Percentiles rank a stretch among this genome's conserved stretches.
These are phyloP conservation scores for Penicillium flavigenum DNA, from an alignment of 495 filamentous ascomycete species.

Conservation along the genomic window DNA sequence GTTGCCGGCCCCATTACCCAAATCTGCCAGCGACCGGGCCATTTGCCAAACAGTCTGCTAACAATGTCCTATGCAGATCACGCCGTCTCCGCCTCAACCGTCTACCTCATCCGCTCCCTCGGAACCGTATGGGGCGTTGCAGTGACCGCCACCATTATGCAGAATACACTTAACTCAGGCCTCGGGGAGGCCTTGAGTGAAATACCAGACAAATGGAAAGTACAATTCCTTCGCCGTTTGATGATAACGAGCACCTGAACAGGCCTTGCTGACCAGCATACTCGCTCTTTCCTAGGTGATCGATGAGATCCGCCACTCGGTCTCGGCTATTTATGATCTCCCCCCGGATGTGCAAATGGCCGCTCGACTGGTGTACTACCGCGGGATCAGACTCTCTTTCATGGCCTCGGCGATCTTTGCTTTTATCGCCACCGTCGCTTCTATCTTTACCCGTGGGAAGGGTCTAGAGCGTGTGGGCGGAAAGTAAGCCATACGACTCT, in stretches of 20 bases:
- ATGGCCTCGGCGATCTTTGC: slow-evolving; percentile 53
- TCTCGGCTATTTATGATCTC: slow-evolving; percentile 52
- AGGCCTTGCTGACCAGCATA: slow-evolving; percentile 19
- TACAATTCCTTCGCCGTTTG: slow-evolving; percentile 43
- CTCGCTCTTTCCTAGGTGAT: slow-evolving; percentile 46
- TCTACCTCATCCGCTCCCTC: slow-evolving; percentile 62
- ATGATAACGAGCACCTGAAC: not conserved
- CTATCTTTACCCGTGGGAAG: slow-evolving; percentile 51
- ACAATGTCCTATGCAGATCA: slow-evolving; percentile 46
- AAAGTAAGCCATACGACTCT: slow-evolving; percentile 4
- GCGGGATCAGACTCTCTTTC: slow-evolving; percentile 56
- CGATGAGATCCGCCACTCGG: slow-evolving; percentile 61
- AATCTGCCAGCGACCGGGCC: not conserved
- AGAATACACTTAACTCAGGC: slow-evolving; percentile 59
- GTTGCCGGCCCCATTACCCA: not conserved
- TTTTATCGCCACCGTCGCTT: slow-evolving; percentile 48
- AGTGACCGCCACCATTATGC: slow-evolving; percentile 60
- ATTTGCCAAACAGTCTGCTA: not conserved
- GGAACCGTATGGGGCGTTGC: slow-evolving; percentile 66
- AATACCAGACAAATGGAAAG: slow-evolving; percentile 66
- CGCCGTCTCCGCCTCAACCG: slow-evolving; percentile 62
- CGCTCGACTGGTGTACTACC: slow-evolving; percentile 59
- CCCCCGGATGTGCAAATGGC: slow-evolving; percentile 60
- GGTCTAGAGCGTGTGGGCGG: slow-evolving; percentile 34
- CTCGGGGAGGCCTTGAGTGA: slow-evolving; percentile 57